A percentile compares a stretch with the other conserved stretches of the same genome.
phyloP scores from a whole-genome alignment of 2,329 filamentous ascomycete species.

The Diaporthe destruens region DNA sequence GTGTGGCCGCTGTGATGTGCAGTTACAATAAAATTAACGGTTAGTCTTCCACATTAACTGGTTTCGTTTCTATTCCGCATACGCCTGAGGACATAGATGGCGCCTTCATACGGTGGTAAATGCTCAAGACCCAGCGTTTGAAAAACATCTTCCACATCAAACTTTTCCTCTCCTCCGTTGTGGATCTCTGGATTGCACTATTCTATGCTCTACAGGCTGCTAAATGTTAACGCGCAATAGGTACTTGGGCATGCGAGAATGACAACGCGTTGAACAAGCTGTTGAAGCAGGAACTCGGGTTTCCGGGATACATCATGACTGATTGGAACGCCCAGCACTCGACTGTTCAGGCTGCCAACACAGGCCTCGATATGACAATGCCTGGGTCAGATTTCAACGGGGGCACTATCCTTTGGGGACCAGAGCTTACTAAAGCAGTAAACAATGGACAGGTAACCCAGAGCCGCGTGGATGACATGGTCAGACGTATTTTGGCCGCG shows the following conservation, averaged over 20 bases:
- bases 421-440: constrained; percentile 64
- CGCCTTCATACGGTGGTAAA: too few species aligned
- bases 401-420: constrained; percentile 67
- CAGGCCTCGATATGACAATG: constrained; percentile 86
- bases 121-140: too few species aligned
- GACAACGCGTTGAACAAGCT: constrained; percentile 70
- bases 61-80: too few species aligned
- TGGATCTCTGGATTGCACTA: too few species aligned
- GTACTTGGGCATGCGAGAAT: constrained; percentile 75
- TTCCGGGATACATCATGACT: constrained; percentile 69
- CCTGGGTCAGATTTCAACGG: constrained; percentile 74
- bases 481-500: constrained; percentile 70
- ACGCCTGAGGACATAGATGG: too few species aligned
- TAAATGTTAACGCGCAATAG: not conserved
- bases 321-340: constrained; percentile 86
- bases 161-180: too few species aligned
- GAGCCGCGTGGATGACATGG: constrained; percentile 76
- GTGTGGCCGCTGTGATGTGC: constrained; percentile 78
- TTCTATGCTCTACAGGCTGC: not conserved
- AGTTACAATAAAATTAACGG: constrained; percentile 80
- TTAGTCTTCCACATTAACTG: not conserved
- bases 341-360: constrained; percentile 73
- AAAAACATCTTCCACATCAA: not conserved
- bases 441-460: constrained; percentile 69
- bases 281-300: constrained; percentile 80